Percentiles rank a stretch among this genome's conserved stretches.
Evolutionary conservation across 176 grass and related monocot genomes (phyloP).

Genomic region (Zoysia japonica): DNA sequence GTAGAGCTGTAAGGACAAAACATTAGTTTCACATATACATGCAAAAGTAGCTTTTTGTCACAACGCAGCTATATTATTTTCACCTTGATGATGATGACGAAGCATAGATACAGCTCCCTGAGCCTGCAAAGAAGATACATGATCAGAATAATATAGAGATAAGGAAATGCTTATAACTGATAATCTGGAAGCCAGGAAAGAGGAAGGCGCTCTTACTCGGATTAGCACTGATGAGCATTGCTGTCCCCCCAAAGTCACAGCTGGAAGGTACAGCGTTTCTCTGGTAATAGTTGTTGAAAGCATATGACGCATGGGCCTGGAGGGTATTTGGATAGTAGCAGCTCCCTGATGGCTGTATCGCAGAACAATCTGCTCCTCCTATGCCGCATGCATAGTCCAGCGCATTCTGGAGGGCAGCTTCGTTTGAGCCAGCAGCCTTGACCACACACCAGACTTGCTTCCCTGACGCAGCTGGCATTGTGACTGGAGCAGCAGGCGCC

Average conservation of each 20-base stretch:
- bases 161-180: background rate
- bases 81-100: slow-evolving; percentile 50
- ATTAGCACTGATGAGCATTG: slow-evolving; percentile 65
- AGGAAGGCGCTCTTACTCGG: slow-evolving; percentile 56
- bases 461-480: slow-evolving; percentile 41
- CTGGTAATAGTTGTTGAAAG: slow-evolving; percentile 87
- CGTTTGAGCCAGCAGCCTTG: slow-evolving; percentile 47
- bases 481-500: slow-evolving; percentile 33
- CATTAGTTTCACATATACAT: slow-evolving; percentile 6
- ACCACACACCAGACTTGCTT: slow-evolving; percentile 71
- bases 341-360: slow-evolving; percentile 62
- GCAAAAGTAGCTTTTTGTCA: background rate
- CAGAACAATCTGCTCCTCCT: slow-evolving; percentile 61
- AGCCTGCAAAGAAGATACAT: slow-evolving; percentile 49
- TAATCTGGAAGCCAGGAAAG: background rate
- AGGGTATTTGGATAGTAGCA: slow-evolving; percentile 84
- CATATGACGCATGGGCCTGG: slow-evolving; percentile 76
- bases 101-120: slow-evolving; percentile 52
- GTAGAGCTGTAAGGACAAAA: slow-evolving; percentile 49
- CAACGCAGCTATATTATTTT: slow-evolving; percentile 17
- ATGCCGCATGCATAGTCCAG: slow-evolving; percentile 84
- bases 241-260: slow-evolving; percentile 70
- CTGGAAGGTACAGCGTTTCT: slow-evolving; percentile 65
- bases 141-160: slow-evolving; percentile 20
- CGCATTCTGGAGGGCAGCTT: slow-evolving; percentile 55